Base-by-base conservation (phyloP, 305 asterid species). In the Fraxinus dipetala region DNA sequence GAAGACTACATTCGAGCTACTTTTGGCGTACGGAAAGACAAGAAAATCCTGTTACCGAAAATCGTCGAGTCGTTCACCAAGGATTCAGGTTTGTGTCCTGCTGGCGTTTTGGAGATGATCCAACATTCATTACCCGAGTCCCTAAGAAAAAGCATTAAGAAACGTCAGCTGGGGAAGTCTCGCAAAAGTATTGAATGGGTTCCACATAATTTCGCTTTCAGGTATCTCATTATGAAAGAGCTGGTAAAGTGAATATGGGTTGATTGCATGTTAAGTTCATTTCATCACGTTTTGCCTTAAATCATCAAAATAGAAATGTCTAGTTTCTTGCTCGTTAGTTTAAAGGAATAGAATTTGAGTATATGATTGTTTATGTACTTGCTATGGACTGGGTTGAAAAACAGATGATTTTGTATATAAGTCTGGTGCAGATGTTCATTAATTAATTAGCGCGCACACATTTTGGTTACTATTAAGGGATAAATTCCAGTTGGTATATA, bases 1-100 rank as follows among this genome's bases (percentile, higher is more conserved):
- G 99, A 95, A 59, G 99, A 95, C 24, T 96, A 92, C 83, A 89
- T 93, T 30, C 90, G 99, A 34, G 99, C 99, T 40, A 93, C 99
- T 1, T 93, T 96, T 78, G 98, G 98, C 0, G 86, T 91, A 6
- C 87, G 90, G 10, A 96, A 89, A 85, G 97, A 93, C 79, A 88
- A 91, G 83, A 96, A 91, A 81, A 90, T 96, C 85, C 84, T 92
- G 14, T 84, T 96, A 22, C 96, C 98, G 0, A 96, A 95, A 88
- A 85, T 91, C 0, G 84, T 95, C 0, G 98, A 95, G 83, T 87
- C 91, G 4, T 96, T 91, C 70, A 92, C 94, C 4, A 96, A 91
- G 85, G 98, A 96, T 81, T 92, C 97, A 8, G 91, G 93, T 8
- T 81, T 93, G 32, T 87, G 92, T 73, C 88, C 89, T 0, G 90